These are phyloP conservation scores for Podila epigama DNA, from an alignment of 192 early-diverging fungal species.

Conservation along the genomic window DNA sequence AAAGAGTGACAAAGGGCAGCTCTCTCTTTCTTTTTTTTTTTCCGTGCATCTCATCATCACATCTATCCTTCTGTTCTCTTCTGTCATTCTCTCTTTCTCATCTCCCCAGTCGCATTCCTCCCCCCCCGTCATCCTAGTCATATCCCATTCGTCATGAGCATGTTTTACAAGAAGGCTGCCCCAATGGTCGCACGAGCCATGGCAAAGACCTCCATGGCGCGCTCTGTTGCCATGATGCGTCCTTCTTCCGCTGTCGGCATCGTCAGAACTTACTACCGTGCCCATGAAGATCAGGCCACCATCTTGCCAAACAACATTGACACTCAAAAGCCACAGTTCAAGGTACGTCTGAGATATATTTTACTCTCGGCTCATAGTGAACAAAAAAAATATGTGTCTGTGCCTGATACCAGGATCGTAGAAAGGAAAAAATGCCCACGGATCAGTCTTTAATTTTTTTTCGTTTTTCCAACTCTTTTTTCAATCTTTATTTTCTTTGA, in stretches of 20 bases:
- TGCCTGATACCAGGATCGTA: too few species aligned
- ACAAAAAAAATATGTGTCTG: too few species aligned
- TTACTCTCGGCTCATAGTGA: too few species aligned
- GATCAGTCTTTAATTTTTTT: not conserved
- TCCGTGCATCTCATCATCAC: not conserved
- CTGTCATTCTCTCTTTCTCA: not conserved
- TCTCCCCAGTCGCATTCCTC: not conserved
- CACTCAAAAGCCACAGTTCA: slow-evolving; percentile 71
- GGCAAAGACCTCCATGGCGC: slow-evolving; percentile 13
- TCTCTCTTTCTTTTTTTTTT: not conserved
- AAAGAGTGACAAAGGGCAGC: not conserved
- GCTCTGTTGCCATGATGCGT: slow-evolving; percentile 35
- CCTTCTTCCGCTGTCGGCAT: slow-evolving; percentile 41
- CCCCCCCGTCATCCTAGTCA: not conserved
- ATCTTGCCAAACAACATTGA: slow-evolving; percentile 78
- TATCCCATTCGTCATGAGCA: slow-evolving; percentile 35
- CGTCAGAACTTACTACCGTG: slow-evolving; percentile 38
- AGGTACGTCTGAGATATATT: too few species aligned
- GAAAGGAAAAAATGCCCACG: too few species aligned
- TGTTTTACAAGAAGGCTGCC: slow-evolving; percentile 37
- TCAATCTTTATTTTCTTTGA: slow-evolving; percentile 1
- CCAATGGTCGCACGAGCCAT: slow-evolving; percentile 42
- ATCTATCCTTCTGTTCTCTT: slow-evolving; percentile 4
- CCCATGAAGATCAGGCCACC: slow-evolving; percentile 60
- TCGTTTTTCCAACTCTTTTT: too few species aligned